Percentiles rank a stretch among this genome's conserved stretches.
phyloP scores from a whole-genome alignment of 78 protist species.

The Tieghemostelium lacteum region DNA sequence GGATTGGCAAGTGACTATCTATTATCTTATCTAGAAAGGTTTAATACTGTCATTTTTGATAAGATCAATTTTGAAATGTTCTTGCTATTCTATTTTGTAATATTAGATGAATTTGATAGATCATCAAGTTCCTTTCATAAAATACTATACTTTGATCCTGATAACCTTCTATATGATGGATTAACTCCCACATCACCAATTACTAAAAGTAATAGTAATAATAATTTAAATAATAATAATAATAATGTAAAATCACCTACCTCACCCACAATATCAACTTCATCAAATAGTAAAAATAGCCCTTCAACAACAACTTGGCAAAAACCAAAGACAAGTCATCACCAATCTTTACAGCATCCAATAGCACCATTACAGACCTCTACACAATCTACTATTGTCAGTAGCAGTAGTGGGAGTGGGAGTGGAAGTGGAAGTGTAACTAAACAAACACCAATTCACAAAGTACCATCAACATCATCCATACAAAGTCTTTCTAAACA shows the following conservation, averaged over 20 bases:
- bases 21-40: conserved; percentile 20
- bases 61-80: conserved; percentile 48
- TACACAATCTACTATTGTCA: not conserved
- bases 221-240: too few relatives aligned
- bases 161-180: too few relatives aligned
- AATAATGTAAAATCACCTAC: too few relatives aligned
- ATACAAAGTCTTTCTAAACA: not conserved
- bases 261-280: not conserved
- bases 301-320: too few relatives aligned
- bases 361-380: too few relatives aligned
- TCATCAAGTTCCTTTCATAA: conserved; percentile 22
- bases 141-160: conserved; percentile 17
- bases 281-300: not conserved
- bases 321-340: too few relatives aligned
- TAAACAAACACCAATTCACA: too few relatives aligned
- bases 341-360: too few relatives aligned
- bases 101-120: conserved; percentile 70
- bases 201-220: not conserved
- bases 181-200: too few relatives aligned
- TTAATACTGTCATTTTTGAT: conserved; percentile 57
- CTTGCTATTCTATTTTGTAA: conserved; percentile 54
- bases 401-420: not conserved
- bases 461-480: not conserved
- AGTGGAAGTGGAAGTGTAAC: not conserved
- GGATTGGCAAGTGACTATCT: conserved; percentile 62